Conservation (phyloP, 2,329 filamentous ascomycete genomes). For the Lasiodiplodia citricola region DNA sequence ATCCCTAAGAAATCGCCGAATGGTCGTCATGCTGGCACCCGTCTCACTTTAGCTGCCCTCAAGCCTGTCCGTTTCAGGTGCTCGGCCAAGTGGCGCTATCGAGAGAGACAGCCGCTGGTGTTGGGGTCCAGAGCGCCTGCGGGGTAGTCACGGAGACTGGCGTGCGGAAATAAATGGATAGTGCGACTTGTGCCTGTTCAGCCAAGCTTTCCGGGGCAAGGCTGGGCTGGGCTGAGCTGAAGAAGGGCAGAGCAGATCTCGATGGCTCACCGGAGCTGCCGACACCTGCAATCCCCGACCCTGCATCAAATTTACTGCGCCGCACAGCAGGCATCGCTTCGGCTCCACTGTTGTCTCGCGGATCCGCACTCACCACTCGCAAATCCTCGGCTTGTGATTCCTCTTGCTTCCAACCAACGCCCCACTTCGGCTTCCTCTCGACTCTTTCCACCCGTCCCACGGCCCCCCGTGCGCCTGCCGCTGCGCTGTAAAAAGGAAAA, state of each 20-base stretch:
- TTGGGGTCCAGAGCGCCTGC: background rate
- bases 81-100: background rate
- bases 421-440: constrained; percentile 1
- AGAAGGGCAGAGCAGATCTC: background rate
- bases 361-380: background rate
- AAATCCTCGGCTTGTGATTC: background rate
- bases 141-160: constrained; percentile 1
- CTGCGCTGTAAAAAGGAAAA: background rate
- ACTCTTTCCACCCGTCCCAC: constrained; percentile 7
- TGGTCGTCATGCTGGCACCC: background rate
- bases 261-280: background rate
- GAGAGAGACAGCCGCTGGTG: background rate
- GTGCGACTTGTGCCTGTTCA: background rate
- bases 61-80: background rate
- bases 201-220: constrained; percentile 7
- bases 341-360: background rate
- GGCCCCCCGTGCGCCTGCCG: background rate
- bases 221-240: background rate
- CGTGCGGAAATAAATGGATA: background rate
- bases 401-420: background rate
- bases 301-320: background rate
- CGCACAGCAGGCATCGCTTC: background rate
- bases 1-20: background rate
- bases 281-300: background rate
- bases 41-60: background rate